phyloP scores from a whole-genome alignment of 371 early-diverging fungal genomes.

The Actinomortierella ambigua region DNA sequence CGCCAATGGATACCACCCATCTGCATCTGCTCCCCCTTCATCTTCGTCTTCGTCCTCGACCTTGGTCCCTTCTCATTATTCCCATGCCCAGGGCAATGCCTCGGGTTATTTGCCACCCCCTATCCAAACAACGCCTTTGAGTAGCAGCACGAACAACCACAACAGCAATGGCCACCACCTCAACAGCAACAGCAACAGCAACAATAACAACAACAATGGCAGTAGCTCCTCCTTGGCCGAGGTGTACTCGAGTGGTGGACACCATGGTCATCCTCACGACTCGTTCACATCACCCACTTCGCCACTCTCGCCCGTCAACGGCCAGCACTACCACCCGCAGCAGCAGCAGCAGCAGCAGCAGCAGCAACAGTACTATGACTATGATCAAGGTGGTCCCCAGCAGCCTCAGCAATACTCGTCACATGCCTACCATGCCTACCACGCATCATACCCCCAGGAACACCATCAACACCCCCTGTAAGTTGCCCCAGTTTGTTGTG shows the following conservation, averaged over 20 bases:
- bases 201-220: too few relatives aligned
- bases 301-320: conserved; percentile 13
- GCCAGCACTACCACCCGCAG: conserved; percentile 10
- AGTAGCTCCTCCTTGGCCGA: too few relatives aligned
- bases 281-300: conserved; percentile 34
- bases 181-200: too few relatives aligned
- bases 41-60: conserved; percentile 2
- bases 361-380: conserved; percentile 25
- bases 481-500: conserved; percentile 10
- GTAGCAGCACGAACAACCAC: not conserved
- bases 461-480: conserved; percentile 41
- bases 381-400: conserved; percentile 17
- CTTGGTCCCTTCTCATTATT: conserved; percentile 10
- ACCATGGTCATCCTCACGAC: conserved; percentile 12
- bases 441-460: conserved; percentile 40
- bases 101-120: conserved; percentile 27
- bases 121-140: conserved; percentile 23
- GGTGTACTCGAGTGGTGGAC: conserved; percentile 11
- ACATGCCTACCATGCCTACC: conserved; percentile 31
- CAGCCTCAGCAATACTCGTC: conserved; percentile 14
- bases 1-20: conserved; percentile 19
- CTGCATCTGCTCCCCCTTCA: conserved; percentile 11
- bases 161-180: conserved; percentile 11
- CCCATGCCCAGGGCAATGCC: conserved; percentile 10
- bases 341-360: conserved; percentile 22